Evolutionary conservation across 202 grass and related monocot genomes (phyloP).

Genomic region (Setaria italica): DNA sequence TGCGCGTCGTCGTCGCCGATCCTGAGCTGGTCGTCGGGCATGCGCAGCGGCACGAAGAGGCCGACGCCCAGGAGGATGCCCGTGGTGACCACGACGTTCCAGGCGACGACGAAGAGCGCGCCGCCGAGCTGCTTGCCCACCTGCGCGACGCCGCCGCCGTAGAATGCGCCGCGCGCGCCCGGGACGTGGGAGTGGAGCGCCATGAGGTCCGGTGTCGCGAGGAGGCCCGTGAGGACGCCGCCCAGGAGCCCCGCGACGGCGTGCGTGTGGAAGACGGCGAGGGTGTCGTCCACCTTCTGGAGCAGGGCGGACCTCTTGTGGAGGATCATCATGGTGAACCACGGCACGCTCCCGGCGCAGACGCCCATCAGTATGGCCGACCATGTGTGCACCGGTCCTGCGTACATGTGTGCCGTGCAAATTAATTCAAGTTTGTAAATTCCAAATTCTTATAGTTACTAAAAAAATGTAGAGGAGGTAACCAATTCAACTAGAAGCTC

Average conservation of each 20-base stretch:
- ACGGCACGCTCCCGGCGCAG: conserved; percentile 60
- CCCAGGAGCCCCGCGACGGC: conserved; percentile 50
- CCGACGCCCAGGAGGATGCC: conserved; percentile 57
- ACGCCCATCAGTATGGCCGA: conserved; percentile 66
- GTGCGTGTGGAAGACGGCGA: conserved; percentile 77
- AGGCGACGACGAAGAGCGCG: conserved; percentile 57
- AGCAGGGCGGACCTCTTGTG: conserved; percentile 57
- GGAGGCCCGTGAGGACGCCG: conserved; percentile 58
- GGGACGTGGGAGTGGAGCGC: conserved; percentile 51
- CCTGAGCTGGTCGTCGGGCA: conserved; percentile 69
- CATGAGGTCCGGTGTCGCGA: conserved; percentile 50
- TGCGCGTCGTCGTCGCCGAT: conserved; percentile 68
- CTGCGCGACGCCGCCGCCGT: conserved; percentile 60
- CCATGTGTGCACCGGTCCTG: conserved; percentile 69
- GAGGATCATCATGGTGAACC: conserved; percentile 82
- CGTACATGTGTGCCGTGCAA: neutral
- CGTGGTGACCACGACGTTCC: conserved; percentile 61
- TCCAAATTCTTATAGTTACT: neutral
- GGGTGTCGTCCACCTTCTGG: conserved; percentile 74
- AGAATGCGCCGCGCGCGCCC: conserved; percentile 53
- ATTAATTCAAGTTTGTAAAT: neutral
- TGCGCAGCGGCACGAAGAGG: conserved; percentile 57
- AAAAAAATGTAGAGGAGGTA: neutral
- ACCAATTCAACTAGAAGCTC: neutral
- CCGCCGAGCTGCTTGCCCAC: conserved; percentile 60